Percentiles rank a stretch among this genome's conserved stretches.
phyloP scores from a whole-genome alignment of 2,329 filamentous ascomycete genomes.

The Aspergillus chevalieri region DNA sequence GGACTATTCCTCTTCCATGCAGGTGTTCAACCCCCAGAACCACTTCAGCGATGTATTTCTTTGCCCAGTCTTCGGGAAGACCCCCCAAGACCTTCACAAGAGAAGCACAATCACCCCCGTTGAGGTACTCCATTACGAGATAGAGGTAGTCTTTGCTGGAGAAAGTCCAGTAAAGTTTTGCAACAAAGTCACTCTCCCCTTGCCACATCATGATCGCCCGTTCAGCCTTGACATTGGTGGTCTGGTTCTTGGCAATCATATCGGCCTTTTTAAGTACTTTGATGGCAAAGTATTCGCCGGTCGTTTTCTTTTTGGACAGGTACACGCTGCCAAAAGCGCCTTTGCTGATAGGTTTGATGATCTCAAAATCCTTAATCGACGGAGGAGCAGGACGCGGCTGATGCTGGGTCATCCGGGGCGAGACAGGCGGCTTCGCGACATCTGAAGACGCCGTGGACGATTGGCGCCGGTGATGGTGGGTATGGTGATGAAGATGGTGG shows the following conservation, averaged over 20 bases:
- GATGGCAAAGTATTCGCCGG: conserved; percentile 96
- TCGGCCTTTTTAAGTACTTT: conserved; percentile 99
- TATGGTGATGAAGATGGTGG: conserved; percentile 50
- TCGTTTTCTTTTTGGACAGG: conserved; percentile 95
- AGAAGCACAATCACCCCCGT: conserved; percentile 93
- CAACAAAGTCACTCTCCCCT: conserved; percentile 96
- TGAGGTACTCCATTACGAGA: conserved; percentile 97
- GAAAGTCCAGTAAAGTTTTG: conserved; percentile 99
- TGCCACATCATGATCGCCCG: conserved; percentile 99
- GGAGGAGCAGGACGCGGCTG: conserved; percentile 84
- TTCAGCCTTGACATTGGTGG: conserved; percentile 98
- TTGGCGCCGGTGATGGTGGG: conserved; percentile 74
- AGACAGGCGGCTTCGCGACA: conserved; percentile 63
- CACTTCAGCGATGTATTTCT: conserved; percentile 94
- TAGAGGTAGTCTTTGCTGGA: conserved; percentile 99
- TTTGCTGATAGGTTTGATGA: conserved; percentile 99
- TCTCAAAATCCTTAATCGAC: conserved; percentile 98
- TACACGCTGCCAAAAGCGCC: conserved; percentile 98
- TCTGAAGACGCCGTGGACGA: conserved; percentile 83
- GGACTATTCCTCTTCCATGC: conserved; percentile 89
- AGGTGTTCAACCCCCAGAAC: conserved; percentile 95
- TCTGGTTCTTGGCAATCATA: conserved; percentile 99
- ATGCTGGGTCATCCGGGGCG: conserved; percentile 73
- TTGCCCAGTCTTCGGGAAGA: conserved; percentile 93
- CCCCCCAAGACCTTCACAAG: conserved; percentile 90